Evolutionary conservation across 2,329 filamentous ascomycete species (phyloP), one percentile per base, ranked within the genome.

Genomic region (Byssothecium circinans): DNA sequence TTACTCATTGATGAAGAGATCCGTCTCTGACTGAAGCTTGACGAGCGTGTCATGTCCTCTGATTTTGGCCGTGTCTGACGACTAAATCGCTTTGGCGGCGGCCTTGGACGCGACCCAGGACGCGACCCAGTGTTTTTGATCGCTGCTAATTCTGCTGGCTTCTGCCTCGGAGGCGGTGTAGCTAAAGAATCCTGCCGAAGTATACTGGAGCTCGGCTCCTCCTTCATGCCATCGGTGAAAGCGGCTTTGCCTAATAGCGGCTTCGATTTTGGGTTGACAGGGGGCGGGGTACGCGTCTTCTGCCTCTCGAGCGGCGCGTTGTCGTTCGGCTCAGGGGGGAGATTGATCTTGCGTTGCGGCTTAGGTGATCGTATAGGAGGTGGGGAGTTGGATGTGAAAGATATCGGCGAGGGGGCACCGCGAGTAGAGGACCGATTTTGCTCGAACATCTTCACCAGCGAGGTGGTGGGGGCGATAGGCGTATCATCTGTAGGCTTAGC

Each of bases 371-470:
- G 64, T 8, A 76, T 57, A 12, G 69, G 62, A 25, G 73, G 61
- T 8, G 60, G 56, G 42, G 64, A 56, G 37, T 50, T 51, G 47
- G 60, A 52, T 50, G 63, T 45, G 14, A 58, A 40, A 19, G 56
- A 45, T 11, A 59, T 41, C 14, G 66, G 58, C 14, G 56, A 45
- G 8, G 51, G 34, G 11, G 53, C 25, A 2, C 40, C 47, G 17
- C 48, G 43, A 36, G 64, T 56, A 1, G 39, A 54, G 8, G 63
- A 53, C 25, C 60, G 60, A 35, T 73, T 77, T 53, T 78, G 74
- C 69, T 91, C 87, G 56, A 89, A 89, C 72, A 88, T 78, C 32
- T 81, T 81, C 44, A 89, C 85, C 17, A 89, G 74, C 4, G 83
- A 81, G 2, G 76, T 82, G 0, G 86, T 85, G 0, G 86, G 78